Evolutionary conservation across 768 basidiomycete genomes (phyloP).

Genomic region (Suillus bovinus): DNA sequence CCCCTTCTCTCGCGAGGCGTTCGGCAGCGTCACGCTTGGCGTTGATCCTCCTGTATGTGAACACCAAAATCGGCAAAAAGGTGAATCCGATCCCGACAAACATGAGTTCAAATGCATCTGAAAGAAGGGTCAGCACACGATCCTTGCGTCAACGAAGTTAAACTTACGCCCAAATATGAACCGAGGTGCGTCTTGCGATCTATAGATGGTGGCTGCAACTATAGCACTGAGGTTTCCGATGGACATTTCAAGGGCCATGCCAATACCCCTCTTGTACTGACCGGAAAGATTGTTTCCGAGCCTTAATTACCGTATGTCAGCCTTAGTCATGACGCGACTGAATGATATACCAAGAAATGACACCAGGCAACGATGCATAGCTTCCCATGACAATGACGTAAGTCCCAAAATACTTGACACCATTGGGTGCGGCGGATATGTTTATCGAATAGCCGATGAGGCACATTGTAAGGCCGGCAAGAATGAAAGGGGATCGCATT

Average conservation of each 20-base stretch:
- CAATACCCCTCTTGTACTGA: conserved; percentile 68
- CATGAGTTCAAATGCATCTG: conserved; percentile 66
- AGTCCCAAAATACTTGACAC: conserved; percentile 69
- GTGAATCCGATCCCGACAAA: conserved; percentile 67
- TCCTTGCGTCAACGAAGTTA: neutral
- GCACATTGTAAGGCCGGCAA: conserved; percentile 48
- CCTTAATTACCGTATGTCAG: neutral
- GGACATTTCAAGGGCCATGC: conserved; percentile 66
- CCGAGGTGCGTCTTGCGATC: conserved; percentile 55
- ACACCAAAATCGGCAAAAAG: conserved; percentile 45
- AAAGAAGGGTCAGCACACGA: neutral
- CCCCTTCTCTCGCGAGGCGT: conserved; percentile 18
- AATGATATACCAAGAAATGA: conserved; percentile 55
- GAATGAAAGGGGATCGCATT: conserved; percentile 59
- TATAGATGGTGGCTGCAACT: conserved; percentile 61
- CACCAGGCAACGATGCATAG: conserved; percentile 59
- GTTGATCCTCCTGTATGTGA: conserved; percentile 60
- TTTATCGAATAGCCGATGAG: conserved; percentile 62
- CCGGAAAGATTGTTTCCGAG: conserved; percentile 33
- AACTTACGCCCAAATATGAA: conserved; percentile 60
- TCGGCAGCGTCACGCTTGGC: conserved; percentile 42
- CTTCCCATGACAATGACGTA: conserved; percentile 67
- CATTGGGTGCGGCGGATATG: conserved; percentile 49
- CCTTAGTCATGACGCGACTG: neutral
- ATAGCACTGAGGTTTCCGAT: conserved; percentile 66